A percentile compares a stretch with the other conserved stretches of the same genome.
phyloP scores from a whole-genome alignment of 305 asterid genomes.

The Solanum chacoense region DNA sequence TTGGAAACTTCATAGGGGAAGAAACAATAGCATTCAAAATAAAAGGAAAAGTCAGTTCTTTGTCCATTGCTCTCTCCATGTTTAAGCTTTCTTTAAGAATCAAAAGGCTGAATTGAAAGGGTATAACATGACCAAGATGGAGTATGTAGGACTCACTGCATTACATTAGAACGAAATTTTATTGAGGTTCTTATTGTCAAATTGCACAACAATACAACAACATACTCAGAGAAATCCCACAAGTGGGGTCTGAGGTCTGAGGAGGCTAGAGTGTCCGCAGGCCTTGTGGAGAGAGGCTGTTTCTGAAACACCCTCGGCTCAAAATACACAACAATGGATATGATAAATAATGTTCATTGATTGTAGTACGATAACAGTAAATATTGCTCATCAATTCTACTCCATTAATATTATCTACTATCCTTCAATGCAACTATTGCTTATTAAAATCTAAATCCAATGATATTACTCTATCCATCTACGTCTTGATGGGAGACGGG shows the following conservation, averaged over 20 bases:
- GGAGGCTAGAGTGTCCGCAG: not conserved
- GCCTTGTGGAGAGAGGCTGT: not conserved
- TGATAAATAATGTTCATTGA: not conserved
- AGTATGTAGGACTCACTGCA: not conserved
- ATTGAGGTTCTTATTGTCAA: not conserved
- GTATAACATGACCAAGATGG: not conserved
- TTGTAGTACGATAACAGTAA: not conserved
- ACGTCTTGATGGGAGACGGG: not conserved
- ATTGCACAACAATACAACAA: not conserved
- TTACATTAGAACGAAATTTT: not conserved
- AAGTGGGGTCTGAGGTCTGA: not conserved
- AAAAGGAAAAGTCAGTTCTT: not conserved
- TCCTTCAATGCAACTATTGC: not conserved
- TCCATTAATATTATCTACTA: not conserved
- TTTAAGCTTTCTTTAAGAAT: not conserved
- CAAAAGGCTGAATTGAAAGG: not conserved
- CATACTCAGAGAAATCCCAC: not conserved
- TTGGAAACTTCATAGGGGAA: not conserved
- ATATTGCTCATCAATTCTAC: not conserved
- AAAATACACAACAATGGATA: not conserved
- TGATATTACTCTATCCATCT: not conserved
- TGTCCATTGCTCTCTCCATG: not conserved
- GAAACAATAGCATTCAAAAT: not conserved
- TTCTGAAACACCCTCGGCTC: not conserved
- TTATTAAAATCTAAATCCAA: not conserved